phyloP scores from a whole-genome alignment of 768 basidiomycete species.

The Sarcomyxa edulis region DNA sequence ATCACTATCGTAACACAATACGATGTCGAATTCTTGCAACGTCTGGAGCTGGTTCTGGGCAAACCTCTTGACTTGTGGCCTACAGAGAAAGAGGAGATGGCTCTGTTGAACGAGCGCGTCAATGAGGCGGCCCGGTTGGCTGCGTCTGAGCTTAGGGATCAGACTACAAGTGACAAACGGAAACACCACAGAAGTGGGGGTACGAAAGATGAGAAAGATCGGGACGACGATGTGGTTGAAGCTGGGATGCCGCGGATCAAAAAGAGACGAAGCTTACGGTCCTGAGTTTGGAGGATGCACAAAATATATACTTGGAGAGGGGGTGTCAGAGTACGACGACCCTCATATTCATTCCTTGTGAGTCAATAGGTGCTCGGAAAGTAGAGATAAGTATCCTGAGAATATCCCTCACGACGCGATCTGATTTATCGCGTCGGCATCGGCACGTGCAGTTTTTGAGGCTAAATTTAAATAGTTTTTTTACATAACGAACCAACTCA shows the following conservation, averaged over 20 bases:
- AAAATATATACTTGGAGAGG: too few species aligned
- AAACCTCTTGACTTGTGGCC: slow-evolving; percentile 91
- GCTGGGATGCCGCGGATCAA: slow-evolving; percentile 76
- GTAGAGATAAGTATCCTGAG: too few species aligned
- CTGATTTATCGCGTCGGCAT: too few species aligned
- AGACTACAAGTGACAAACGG: slow-evolving; percentile 32
- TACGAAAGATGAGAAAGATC: slow-evolving; percentile 71
- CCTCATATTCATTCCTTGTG: too few species aligned
- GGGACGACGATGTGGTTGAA: slow-evolving; percentile 91
- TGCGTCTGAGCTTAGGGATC: slow-evolving; percentile 77
- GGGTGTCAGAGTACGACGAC: too few species aligned
- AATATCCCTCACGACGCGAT: too few species aligned
- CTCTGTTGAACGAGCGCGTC: slow-evolving; percentile 82
- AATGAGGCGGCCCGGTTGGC: slow-evolving; percentile 80
- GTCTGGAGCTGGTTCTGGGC: slow-evolving; percentile 88
- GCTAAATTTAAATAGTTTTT: too few species aligned
- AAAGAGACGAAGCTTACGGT: too few species aligned
- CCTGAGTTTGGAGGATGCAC: too few species aligned
- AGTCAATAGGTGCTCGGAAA: too few species aligned
- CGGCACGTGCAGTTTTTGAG: too few species aligned
- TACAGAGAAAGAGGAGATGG: slow-evolving; percentile 84
- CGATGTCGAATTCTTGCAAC: slow-evolving; percentile 92
- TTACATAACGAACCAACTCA: too few species aligned
- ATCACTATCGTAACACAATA: slow-evolving; percentile 98
- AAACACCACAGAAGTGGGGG: slow-evolving; percentile 37